phyloP scores from a whole-genome alignment of 257 asterid genomes.

The Nyctanthes arbortristis region DNA sequence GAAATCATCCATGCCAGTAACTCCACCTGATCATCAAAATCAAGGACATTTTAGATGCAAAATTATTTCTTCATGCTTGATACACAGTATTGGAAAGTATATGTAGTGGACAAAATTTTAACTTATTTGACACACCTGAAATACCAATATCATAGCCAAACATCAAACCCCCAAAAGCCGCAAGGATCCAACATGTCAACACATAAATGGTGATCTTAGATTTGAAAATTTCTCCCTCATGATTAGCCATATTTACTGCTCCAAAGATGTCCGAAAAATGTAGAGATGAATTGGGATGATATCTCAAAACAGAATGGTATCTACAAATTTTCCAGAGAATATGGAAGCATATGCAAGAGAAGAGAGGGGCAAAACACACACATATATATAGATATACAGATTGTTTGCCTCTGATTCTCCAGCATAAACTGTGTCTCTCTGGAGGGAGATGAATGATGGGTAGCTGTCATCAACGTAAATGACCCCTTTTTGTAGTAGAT shows the following conservation, averaged over 20 bases:
- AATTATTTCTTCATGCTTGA: not conserved
- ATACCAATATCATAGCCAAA: slow-evolving; percentile 57
- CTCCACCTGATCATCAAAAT: slow-evolving; percentile 52
- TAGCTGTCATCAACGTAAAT: not conserved
- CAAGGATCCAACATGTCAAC: slow-evolving; percentile 45
- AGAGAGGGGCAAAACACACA: not conserved
- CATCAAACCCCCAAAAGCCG: slow-evolving; percentile 57
- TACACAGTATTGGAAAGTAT: not conserved
- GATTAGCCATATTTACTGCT: slow-evolving; percentile 5
- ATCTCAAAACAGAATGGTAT: not conserved
- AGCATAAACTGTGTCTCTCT: not conserved
- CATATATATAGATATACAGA: not conserved
- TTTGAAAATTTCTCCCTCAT: not conserved
- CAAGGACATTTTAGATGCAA: not conserved
- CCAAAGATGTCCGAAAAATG: not conserved
- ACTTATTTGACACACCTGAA: slow-evolving; percentile 30
- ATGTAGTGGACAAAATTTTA: not conserved
- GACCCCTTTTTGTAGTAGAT: not conserved
- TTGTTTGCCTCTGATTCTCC: not conserved
- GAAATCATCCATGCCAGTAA: slow-evolving; percentile 83
- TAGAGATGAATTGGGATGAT: not conserved
- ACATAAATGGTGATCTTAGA: slow-evolving; percentile 40
- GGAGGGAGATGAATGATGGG: not conserved
- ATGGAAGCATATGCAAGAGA: not conserved
- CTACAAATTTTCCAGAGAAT: not conserved